phyloP scores from a whole-genome alignment of 345 rosid species.

The Acer yangbiense region DNA sequence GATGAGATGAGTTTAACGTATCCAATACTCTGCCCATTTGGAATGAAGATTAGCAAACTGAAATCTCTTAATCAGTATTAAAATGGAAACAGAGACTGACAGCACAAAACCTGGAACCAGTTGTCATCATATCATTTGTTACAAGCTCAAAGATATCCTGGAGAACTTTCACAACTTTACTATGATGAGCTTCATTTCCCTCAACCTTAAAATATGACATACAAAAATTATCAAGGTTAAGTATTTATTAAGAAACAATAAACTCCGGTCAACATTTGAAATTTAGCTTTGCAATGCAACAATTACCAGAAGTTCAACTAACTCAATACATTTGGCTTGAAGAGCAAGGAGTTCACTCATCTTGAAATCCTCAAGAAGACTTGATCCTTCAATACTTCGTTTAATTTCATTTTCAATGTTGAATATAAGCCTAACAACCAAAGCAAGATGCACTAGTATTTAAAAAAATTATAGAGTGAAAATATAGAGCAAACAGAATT shows the following conservation, averaged over 20 bases:
- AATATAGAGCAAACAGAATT: conserved; percentile 11
- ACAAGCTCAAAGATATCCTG: conserved; percentile 94
- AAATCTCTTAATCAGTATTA: conserved; percentile 5
- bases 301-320: conserved; percentile 85
- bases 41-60: not conserved
- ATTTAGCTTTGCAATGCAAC: conserved; percentile 18
- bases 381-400: conserved; percentile 64
- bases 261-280: conserved; percentile 8
- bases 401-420: conserved; percentile 67
- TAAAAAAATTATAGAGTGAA: conserved; percentile 19
- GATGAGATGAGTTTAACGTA: conserved; percentile 37
- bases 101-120: conserved; percentile 63
- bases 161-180: conserved; percentile 72
- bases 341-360: conserved; percentile 69
- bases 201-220: conserved; percentile 46
- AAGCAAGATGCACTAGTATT: conserved; percentile 19
- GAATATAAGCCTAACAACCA: conserved; percentile 55
- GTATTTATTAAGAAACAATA: conserved; percentile 6
- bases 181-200: conserved; percentile 55
- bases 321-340: conserved; percentile 60
- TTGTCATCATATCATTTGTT: conserved; percentile 80
- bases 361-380: conserved; percentile 72
- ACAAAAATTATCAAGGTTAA: not conserved
- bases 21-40: conserved; percentile 52
- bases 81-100: conserved; percentile 18